Evolutionary conservation across 2,329 filamentous ascomycete genomes (phyloP).

Genomic region (Trichothecium sympodiale): DNA sequence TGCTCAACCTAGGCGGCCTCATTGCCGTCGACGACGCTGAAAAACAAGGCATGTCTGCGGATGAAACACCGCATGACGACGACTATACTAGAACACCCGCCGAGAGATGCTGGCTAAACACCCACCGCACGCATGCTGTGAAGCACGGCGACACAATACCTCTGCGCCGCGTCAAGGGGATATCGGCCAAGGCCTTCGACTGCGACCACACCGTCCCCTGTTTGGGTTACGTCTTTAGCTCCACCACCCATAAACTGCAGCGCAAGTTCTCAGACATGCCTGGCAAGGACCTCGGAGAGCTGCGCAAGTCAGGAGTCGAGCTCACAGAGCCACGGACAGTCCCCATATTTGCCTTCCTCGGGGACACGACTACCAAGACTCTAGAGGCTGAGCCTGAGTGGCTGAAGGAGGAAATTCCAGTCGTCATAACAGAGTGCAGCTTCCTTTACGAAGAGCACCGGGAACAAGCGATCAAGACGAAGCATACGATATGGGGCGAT

Average conservation of each 20-base stretch:
- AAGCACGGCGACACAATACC: slow-evolving; percentile 22
- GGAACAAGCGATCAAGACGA: slow-evolving; percentile 31
- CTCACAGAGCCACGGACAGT: slow-evolving; percentile 26
- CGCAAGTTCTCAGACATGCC: slow-evolving; percentile 22
- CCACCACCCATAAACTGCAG: slow-evolving; percentile 25
- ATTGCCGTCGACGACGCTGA: slow-evolving; percentile 16
- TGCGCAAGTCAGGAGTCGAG: slow-evolving; percentile 24
- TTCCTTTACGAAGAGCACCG: slow-evolving; percentile 32
- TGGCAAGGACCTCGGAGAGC: slow-evolving; percentile 23
- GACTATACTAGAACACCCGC: slow-evolving; percentile 4
- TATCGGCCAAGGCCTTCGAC: slow-evolving; percentile 29
- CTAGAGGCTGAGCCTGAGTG: slow-evolving; percentile 27
- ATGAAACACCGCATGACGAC: slow-evolving; percentile 1
- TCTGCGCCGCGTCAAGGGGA: slow-evolving; percentile 21
- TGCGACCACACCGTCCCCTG: slow-evolving; percentile 37
- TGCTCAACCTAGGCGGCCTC: slow-evolving; percentile 30
- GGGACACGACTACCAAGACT: slow-evolving; percentile 31
- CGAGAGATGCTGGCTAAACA: slow-evolving; percentile 18
- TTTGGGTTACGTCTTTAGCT: slow-evolving; percentile 33
- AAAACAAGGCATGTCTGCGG: slow-evolving; percentile 1
- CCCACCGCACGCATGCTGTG: slow-evolving; percentile 28
- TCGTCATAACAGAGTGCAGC: slow-evolving; percentile 39
- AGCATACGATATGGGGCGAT: slow-evolving; percentile 35
- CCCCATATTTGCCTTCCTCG: slow-evolving; percentile 35
- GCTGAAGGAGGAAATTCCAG: slow-evolving; percentile 26